A percentile compares a stretch with the other conserved stretches of the same genome.
Conservation (phyloP, 208 protist genomes). For the Trypanosoma rangeli region DNA sequence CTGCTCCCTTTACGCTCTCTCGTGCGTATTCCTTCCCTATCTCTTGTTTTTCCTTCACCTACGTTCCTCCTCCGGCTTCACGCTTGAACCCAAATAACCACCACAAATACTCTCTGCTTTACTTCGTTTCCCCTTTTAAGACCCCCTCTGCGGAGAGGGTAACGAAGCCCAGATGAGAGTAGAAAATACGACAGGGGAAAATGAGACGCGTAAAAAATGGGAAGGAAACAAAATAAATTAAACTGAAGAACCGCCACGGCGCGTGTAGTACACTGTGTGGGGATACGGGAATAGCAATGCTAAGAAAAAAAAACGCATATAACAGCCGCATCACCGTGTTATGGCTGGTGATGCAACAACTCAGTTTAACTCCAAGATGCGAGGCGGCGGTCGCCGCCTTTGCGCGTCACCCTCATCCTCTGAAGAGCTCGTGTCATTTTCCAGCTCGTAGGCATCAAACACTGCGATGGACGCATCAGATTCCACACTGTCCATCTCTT, state of each 20-base stretch:
- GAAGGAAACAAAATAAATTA: no score
- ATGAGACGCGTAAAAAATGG: not conserved
- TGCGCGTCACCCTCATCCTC: constrained; percentile 28
- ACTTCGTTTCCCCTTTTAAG: no score
- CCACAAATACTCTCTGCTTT: no score
- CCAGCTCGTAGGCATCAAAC: constrained; percentile 70
- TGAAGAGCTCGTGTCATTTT: constrained; percentile 60
- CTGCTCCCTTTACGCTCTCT: not conserved
- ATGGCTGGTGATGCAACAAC: not conserved
- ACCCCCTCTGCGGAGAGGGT: no score
- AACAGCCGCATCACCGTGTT: not conserved
- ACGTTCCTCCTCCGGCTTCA: not conserved
- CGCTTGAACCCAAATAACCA: not conserved
- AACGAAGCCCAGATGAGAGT: no score
- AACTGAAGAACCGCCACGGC: no score
- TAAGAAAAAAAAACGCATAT: not conserved
- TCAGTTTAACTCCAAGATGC: constrained; percentile 61
- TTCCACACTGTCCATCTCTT: constrained; percentile 1
- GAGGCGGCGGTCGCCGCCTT: constrained; percentile 6
- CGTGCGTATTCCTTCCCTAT: not conserved
- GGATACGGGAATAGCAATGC: not conserved
- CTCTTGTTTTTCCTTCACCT: not conserved
- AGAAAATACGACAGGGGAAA: not conserved
- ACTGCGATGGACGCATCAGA: constrained; percentile 52
- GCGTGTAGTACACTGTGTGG: not conserved